Evolutionary conservation across 345 rosid species (phyloP), one percentile per base, ranked within the genome.

Genomic region (Moricandia moricandioides): DNA sequence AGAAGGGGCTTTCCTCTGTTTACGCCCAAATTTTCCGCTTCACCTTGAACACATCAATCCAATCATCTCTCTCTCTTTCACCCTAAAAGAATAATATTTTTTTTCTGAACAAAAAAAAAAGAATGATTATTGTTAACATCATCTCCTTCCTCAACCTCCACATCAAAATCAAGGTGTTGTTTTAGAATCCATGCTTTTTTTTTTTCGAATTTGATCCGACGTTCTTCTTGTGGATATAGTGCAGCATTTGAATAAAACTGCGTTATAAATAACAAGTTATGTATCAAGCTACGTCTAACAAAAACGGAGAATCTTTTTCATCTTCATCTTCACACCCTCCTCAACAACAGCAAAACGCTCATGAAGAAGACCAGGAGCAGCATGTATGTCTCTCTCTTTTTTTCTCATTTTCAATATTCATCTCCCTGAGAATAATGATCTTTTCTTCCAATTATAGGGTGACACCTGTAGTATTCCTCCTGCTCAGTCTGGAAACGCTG

Each of bases 211-310:
- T 40, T 40, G 56, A 60, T 62, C 62, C 9, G 45, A 8, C 30
- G 16, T 56, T 34, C 3, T 62, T 14, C 6, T 43, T 43, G 30
- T 9, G 35, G n/a, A 7, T 29, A 52, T 26, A 74, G 63, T 18
- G 58, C 24, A 14, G 51, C 12, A 37, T 21, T 69, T 11, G 47
- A 65, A 63, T 75, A 62, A 74, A 17, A n/a, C 31, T 65, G 52
- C 17, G 8, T 45, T 45, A 13, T 43, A 12, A 34, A 13, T 43
- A 12, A 34, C 47, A 40, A 40, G 47, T 12, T 40, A 45, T 45
- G 51, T 45, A 45, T 45, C 51, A 56, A 78, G 65, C 30, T 12
- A 90, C 88, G 96, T 70, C 87, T 45, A 82, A 73, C 73, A 86
- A 83, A 65, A 82, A 69, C 73, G 74, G 74, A 35, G 97, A 86